phyloP scores from a whole-genome alignment of 179 eudicot genomes.

The Heliamphora pulchella region DNA sequence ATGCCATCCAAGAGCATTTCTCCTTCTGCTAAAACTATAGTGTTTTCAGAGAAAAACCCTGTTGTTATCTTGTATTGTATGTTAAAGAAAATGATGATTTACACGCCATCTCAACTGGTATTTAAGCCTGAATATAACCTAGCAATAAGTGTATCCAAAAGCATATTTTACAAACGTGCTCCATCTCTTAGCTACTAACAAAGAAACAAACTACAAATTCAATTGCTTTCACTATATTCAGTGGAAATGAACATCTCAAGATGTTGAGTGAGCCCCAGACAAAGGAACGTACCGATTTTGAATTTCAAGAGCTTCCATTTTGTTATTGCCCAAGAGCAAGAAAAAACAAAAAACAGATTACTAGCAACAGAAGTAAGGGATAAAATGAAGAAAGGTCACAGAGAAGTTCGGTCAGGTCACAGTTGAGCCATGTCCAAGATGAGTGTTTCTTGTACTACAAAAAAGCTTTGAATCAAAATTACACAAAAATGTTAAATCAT shows the following conservation, averaged over 20 bases:
- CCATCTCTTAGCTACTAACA: background rate
- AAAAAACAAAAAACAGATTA: background rate
- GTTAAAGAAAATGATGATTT: constrained; percentile 43
- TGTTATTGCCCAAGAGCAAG: background rate
- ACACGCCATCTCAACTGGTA: background rate
- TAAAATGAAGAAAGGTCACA: background rate
- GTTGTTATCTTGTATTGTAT: constrained; percentile 69
- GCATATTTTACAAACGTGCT: background rate
- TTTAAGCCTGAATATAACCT: background rate
- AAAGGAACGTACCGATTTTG: background rate
- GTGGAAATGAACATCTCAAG: background rate
- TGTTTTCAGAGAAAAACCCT: constrained; percentile 83
- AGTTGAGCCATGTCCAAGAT: background rate
- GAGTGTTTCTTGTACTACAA: background rate
- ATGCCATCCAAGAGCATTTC: constrained; percentile 71
- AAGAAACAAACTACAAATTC: background rate
- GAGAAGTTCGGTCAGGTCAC: background rate
- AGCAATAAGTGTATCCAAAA: background rate
- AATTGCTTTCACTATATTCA: background rate
- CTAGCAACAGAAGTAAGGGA: background rate
- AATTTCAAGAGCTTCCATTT: background rate
- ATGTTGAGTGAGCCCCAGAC: background rate
- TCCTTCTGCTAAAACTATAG: constrained; percentile 89
- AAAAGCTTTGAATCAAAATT: background rate
- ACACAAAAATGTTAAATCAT: background rate